Percentiles rank a stretch among this genome's conserved stretches.
Evolutionary conservation across 1,284 basidiomycete genomes (phyloP).

Genomic region (Mycena citricolor): DNA sequence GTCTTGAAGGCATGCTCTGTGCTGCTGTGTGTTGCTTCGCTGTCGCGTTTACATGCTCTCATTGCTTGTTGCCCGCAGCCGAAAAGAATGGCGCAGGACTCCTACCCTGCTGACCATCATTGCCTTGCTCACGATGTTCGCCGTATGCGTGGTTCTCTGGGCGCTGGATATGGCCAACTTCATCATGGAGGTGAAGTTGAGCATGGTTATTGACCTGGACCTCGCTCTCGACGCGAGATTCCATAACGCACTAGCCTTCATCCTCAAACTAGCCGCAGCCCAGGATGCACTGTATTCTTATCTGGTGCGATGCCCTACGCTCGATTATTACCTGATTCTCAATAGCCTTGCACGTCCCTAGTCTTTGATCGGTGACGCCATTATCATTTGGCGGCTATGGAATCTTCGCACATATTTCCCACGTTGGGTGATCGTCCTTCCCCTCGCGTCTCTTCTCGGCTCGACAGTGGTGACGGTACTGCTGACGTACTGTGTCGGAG

Average conservation of each 20-base stretch:
- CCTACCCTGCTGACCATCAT: slow-evolving; percentile 5
- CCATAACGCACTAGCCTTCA: background rate
- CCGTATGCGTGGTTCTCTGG: slow-evolving; percentile 8
- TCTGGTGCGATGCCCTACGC: slow-evolving; percentile 3
- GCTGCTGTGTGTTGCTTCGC: slow-evolving; percentile 5
- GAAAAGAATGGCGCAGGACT: background rate
- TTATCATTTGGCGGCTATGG: slow-evolving; percentile 15
- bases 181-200: slow-evolving; percentile 11
- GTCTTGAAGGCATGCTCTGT: slow-evolving; percentile 10
- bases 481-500: slow-evolving; percentile 17
- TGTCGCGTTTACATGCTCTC: background rate
- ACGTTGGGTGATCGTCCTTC: slow-evolving; percentile 11
- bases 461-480: slow-evolving; percentile 13
- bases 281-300: slow-evolving; percentile 11
- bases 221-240: slow-evolving; percentile 1
- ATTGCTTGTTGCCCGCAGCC: background rate
- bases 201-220: slow-evolving; percentile 1
- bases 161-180: slow-evolving; percentile 11
- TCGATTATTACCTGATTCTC: no score
- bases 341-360: background rate
- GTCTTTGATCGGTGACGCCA: slow-evolving; percentile 18
- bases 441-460: slow-evolving; percentile 7
- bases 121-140: slow-evolving; percentile 12
- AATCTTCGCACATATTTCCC: slow-evolving; percentile 6
- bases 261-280: background rate